These are phyloP conservation scores for Xylaria castorea DNA, from an alignment of 495 filamentous ascomycete genomes.

Conservation along the genomic window DNA sequence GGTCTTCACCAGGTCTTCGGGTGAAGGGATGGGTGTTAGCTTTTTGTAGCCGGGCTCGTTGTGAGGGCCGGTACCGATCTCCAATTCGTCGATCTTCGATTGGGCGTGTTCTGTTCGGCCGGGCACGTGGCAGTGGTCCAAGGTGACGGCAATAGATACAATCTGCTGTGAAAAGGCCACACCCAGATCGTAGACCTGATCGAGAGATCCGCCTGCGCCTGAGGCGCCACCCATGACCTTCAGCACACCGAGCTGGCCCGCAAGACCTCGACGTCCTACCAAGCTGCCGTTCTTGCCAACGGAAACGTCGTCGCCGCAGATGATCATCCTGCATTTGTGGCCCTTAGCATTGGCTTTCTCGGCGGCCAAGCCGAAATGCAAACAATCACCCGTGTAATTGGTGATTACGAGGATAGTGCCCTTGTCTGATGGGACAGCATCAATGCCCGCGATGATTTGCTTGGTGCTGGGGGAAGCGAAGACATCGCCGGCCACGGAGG, in stretches of 20 bases:
- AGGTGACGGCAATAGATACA: conserved; percentile 64
- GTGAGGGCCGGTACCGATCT: conserved; percentile 67
- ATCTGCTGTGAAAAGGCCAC: conserved; percentile 59
- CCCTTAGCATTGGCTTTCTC: conserved; percentile 66
- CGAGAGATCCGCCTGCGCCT: conserved; percentile 59
- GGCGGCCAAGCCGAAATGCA: conserved; percentile 68
- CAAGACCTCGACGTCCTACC: conserved; percentile 64
- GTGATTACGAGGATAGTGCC: conserved; percentile 68
- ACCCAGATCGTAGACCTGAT: conserved; percentile 63
- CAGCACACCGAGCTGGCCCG: conserved; percentile 58
- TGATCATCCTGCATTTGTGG: conserved; percentile 60
- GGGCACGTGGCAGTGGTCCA: conserved; percentile 70
- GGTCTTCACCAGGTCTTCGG: conserved; percentile 59
- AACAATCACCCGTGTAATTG: conserved; percentile 70
- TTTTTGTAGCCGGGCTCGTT: conserved; percentile 67
- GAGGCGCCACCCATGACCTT: conserved; percentile 56
- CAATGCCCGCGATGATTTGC: conserved; percentile 65
- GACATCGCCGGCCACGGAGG: conserved; percentile 65
- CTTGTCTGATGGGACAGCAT: conserved; percentile 60
- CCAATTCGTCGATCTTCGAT: conserved; percentile 55
- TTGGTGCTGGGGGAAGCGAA: conserved; percentile 68
- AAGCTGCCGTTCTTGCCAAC: conserved; percentile 63
- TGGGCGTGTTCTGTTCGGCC: conserved; percentile 62
- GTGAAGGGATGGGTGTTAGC: conserved; percentile 59
- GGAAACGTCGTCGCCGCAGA: conserved; percentile 66